Percentiles rank a stretch among this genome's conserved stretches.
Evolutionary conservation across 306 rosid species (phyloP).

Genomic region (Comarum palustre): DNA sequence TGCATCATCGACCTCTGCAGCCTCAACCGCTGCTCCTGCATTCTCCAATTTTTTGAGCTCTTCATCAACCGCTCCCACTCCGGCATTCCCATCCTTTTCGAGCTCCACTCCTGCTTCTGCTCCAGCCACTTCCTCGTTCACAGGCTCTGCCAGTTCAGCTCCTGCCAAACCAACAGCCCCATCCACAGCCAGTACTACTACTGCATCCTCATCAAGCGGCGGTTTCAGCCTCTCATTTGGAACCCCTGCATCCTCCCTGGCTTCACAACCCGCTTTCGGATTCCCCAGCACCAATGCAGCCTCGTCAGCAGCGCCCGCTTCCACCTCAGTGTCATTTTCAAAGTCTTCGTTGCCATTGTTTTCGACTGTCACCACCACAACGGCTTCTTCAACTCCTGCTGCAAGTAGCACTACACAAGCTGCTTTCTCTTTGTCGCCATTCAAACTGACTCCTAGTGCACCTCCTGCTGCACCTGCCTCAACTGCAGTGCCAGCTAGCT

Average conservation of each 20-base stretch:
- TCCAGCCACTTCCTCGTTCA: not conserved
- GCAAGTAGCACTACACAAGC: slow-evolving; percentile 31
- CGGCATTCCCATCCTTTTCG: too few relatives aligned
- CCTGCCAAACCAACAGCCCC: slow-evolving; percentile 38
- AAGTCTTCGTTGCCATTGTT: slow-evolving; percentile 46
- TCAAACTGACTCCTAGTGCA: slow-evolving; percentile 28
- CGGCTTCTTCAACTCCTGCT: slow-evolving; percentile 44
- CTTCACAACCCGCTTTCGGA: slow-evolving; percentile 50
- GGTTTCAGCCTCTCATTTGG: slow-evolving; percentile 49
- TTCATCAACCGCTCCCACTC: too few relatives aligned
- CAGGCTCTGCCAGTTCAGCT: slow-evolving; percentile 28
- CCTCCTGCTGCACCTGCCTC: slow-evolving; percentile 28
- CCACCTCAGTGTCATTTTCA: slow-evolving; percentile 44
- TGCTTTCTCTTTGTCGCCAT: slow-evolving; percentile 43
- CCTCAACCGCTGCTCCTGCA: too few relatives aligned
- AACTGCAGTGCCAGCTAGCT: slow-evolving; percentile 23
- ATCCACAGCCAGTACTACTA: slow-evolving; percentile 3
- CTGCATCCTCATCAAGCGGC: slow-evolving; percentile 31
- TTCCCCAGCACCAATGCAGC: slow-evolving; percentile 35
- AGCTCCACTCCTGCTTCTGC: too few relatives aligned
- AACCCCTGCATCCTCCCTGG: slow-evolving; percentile 34
- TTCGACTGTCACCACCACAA: slow-evolving; percentile 54
- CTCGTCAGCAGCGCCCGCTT: slow-evolving; percentile 19
- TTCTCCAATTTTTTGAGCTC: too few relatives aligned
- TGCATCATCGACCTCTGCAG: too few relatives aligned